phyloP scores from a whole-genome alignment of 345 rosid genomes.

The Eucalyptus albens region DNA sequence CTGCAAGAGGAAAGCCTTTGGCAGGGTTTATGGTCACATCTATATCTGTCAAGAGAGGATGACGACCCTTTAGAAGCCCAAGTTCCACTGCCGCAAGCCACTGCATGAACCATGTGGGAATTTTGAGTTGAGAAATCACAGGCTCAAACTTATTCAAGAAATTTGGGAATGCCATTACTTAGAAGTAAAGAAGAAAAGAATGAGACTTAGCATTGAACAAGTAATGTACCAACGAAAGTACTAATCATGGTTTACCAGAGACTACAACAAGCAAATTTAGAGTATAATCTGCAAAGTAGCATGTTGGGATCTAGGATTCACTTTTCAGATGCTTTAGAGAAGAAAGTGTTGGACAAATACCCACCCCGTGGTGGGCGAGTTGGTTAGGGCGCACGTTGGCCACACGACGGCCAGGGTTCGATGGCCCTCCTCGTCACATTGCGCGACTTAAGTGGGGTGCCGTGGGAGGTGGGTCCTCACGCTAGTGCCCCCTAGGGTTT shows the following conservation, averaged over 20 bases:
- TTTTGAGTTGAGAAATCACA: neutral
- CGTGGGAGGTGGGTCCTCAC: rapidly evolving
- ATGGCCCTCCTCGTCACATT: no score
- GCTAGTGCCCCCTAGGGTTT: no score
- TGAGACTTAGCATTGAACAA: neutral
- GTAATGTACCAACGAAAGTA: neutral
- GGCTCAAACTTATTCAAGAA: neutral
- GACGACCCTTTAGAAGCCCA: conserved; percentile 94
- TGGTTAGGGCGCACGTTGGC: no score
- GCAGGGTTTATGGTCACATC: conserved; percentile 69
- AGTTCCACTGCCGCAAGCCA: conserved; percentile 94
- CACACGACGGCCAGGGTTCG: no score
- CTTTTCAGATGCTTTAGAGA: neutral
- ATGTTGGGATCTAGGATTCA: neutral
- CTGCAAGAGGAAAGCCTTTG: conserved; percentile 37
- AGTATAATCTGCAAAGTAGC: neutral
- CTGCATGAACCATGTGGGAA: conserved; percentile 19
- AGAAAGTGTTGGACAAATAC: neutral
- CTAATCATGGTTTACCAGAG: neutral
- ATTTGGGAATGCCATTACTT: neutral
- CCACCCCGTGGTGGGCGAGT: no score
- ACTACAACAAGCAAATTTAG: neutral
- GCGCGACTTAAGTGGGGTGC: no score
- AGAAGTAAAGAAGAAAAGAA: neutral
- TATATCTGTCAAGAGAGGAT: conserved; percentile 82